Conservation (phyloP, 768 basidiomycete species). For the Serendipita sp. region DNA sequence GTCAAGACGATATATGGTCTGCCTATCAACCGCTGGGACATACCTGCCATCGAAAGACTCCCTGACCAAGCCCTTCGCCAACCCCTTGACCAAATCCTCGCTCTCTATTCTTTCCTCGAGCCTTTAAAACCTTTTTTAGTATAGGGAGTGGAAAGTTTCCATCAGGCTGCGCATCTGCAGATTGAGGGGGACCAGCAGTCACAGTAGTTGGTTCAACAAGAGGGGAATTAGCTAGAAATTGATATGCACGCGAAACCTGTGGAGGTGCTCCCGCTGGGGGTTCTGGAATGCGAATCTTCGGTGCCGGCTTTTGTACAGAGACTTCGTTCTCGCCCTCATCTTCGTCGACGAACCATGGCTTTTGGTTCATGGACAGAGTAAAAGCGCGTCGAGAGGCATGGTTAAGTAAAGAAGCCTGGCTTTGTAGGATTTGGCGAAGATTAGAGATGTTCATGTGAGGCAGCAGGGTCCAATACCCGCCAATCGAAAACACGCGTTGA, state of each 20-base stretch:
- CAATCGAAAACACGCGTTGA: constrained; percentile 1
- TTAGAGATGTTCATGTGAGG: constrained; percentile 15
- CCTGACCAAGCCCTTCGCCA: constrained; percentile 38
- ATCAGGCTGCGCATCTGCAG: constrained; percentile 45
- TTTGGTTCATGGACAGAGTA: neutral
- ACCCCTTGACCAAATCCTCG: constrained; percentile 35
- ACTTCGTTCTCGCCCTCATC: constrained; percentile 14
- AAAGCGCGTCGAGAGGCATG: neutral
- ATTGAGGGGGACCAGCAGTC: constrained; percentile 38
- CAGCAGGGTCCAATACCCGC: neutral
- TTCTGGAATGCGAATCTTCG: constrained; percentile 12
- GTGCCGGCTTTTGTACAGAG: constrained; percentile 15
- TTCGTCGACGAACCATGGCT: constrained; percentile 53
- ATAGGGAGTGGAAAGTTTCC: constrained; percentile 22
- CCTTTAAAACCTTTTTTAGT: constrained; percentile 42
- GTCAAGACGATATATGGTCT: neutral
- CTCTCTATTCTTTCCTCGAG: constrained; percentile 49
- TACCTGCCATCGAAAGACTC: constrained; percentile 5
- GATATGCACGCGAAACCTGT: constrained; percentile 38
- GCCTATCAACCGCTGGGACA: neutral
- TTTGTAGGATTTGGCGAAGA: neutral
- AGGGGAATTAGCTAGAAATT: constrained; percentile 42
- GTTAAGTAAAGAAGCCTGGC: neutral
- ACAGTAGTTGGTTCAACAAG: constrained; percentile 48
- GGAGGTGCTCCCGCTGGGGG: constrained; percentile 16